These are phyloP conservation scores for Metroxylon sagu DNA, from an alignment of 176 grass and related monocot species.

Conservation along the genomic window DNA sequence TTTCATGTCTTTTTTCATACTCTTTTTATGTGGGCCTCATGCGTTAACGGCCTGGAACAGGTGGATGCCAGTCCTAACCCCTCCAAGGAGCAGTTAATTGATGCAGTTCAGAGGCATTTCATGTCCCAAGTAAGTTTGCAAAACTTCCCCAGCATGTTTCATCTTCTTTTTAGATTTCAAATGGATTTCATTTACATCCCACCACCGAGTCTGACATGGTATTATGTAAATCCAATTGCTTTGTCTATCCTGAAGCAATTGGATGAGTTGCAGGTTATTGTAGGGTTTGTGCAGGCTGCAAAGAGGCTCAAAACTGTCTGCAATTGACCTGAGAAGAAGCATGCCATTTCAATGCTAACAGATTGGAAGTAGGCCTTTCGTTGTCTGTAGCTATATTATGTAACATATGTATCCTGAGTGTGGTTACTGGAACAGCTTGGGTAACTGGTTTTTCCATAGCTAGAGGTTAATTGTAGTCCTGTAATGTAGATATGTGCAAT, in stretches of 20 bases:
- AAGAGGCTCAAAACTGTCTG: conserved; percentile 62
- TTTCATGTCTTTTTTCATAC: not conserved
- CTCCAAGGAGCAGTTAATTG: conserved; percentile 71
- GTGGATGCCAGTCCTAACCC: conserved; percentile 57
- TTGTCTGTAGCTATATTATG: conserved; percentile 47
- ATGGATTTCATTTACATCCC: too few species aligned
- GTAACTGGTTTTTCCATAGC: conserved; percentile 4
- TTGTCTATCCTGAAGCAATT: conserved; percentile 53
- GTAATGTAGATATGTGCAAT: conserved; percentile 38
- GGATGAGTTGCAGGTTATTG: conserved; percentile 78
- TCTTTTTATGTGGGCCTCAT: conserved; percentile 2
- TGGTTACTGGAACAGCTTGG: conserved; percentile 25
- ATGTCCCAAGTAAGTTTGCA: conserved; percentile 47
- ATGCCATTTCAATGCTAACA: conserved; percentile 36
- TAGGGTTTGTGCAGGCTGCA: conserved; percentile 58
- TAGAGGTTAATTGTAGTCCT: conserved; percentile 11
- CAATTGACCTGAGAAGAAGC: conserved; percentile 25
- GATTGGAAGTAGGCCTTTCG: conserved; percentile 11
- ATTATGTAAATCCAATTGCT: conserved; percentile 26
- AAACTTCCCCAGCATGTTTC: too few species aligned
- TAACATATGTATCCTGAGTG: conserved; percentile 43
- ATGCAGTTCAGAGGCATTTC: conserved; percentile 78
- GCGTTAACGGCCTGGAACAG: conserved; percentile 27
- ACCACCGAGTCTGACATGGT: not conserved
- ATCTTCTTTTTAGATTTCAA: too few species aligned